phyloP scores from a whole-genome alignment of 352 stramenopile genomes.

The Thalassiosira exigua region DNA sequence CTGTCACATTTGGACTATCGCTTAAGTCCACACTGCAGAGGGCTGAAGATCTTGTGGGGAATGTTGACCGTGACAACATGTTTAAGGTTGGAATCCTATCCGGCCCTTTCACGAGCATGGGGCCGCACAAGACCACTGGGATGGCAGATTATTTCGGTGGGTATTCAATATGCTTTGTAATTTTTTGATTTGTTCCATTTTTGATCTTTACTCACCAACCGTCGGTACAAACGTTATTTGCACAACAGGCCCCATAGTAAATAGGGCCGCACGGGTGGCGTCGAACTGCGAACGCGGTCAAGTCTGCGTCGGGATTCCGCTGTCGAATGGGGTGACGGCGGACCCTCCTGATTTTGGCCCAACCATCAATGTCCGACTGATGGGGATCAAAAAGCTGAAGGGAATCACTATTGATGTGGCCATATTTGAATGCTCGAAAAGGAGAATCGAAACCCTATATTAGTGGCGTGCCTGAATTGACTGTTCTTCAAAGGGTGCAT shows the following conservation, averaged over 20 bases:
- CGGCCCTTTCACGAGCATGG: constrained; percentile 44
- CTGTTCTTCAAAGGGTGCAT: neutral
- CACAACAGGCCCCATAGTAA: constrained; percentile 53
- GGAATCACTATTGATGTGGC: constrained; percentile 45
- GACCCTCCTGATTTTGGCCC: constrained; percentile 42
- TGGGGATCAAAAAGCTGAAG: constrained; percentile 43
- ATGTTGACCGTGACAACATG: constrained; percentile 25
- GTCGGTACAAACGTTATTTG: no score
- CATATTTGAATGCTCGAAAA: constrained; percentile 39
- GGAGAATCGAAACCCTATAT: constrained; percentile 22
- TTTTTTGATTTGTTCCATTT: no score
- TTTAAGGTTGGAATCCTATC: constrained; percentile 54
- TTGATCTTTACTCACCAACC: no score
- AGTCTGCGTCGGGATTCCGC: constrained; percentile 30
- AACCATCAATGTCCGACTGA: constrained; percentile 30
- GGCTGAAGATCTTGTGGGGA: constrained; percentile 14
- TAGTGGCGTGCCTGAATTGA: neutral
- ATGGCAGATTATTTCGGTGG: constrained; percentile 61
- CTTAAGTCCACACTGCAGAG: constrained; percentile 20
- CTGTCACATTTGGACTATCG: constrained; percentile 43
- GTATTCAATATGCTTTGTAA: no score
- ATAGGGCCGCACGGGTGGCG: constrained; percentile 40
- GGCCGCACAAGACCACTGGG: constrained; percentile 48
- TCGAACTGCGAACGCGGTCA: constrained; percentile 28
- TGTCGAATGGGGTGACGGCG: constrained; percentile 38